Percentiles rank a stretch among this genome's conserved stretches.
These are phyloP conservation scores for Pestalotiopsis sp. DNA, from an alignment of 2,329 filamentous ascomycete genomes.

Conservation along the genomic window DNA sequence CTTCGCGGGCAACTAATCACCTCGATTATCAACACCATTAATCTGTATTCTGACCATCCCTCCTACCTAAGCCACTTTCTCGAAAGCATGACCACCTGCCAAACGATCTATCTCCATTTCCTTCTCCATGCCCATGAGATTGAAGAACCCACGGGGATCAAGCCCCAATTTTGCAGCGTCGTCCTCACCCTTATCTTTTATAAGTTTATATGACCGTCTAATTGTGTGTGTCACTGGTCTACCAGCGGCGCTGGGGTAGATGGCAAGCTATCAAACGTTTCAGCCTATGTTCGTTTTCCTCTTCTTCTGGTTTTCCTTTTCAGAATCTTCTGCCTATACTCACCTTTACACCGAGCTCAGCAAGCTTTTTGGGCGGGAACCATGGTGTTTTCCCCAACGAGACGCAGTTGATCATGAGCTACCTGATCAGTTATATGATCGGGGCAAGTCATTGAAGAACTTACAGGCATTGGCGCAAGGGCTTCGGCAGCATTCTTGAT, in stretches of 20 bases:
- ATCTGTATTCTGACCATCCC: neutral
- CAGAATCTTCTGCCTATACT: neutral
- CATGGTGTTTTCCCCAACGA: slow-evolving; percentile 14
- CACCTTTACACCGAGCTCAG: slow-evolving; percentile 10
- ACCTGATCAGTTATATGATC: neutral
- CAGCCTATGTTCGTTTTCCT: too few relatives aligned
- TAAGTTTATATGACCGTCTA: slow-evolving; percentile 9
- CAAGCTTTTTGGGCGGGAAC: slow-evolving; percentile 12
- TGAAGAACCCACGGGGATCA: slow-evolving; percentile 14
- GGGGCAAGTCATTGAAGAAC: neutral
- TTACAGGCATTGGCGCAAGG: slow-evolving; percentile 13
- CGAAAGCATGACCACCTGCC: slow-evolving; percentile 12
- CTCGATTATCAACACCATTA: too few relatives aligned
- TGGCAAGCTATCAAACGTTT: slow-evolving; percentile 2
- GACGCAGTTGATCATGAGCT: slow-evolving; percentile 15
- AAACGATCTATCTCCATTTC: slow-evolving; percentile 14
- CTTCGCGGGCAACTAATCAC: too few relatives aligned
- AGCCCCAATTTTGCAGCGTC: slow-evolving; percentile 12
- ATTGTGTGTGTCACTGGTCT: slow-evolving; percentile 13
- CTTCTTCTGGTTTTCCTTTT: too few relatives aligned
- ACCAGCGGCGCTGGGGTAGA: slow-evolving; percentile 14
- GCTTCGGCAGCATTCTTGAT: slow-evolving; percentile 11
- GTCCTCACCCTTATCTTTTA: slow-evolving; percentile 14
- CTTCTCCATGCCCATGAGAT: slow-evolving; percentile 13
- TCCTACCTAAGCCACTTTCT: neutral